phyloP scores from a whole-genome alignment of 305 asterid species.

The Solanum hybrid region DNA sequence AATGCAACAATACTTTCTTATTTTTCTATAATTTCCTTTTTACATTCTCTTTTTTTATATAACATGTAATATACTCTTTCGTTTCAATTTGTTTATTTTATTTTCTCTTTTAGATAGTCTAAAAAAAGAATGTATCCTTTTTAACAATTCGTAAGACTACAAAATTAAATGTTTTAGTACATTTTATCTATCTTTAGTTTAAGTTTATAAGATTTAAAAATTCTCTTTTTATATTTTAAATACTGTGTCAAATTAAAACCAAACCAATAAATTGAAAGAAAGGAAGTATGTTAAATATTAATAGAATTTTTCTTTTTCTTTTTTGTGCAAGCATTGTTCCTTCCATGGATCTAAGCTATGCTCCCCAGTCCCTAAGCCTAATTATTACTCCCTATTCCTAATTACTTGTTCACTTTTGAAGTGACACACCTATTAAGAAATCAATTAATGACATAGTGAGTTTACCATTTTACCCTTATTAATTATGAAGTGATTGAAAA shows the following conservation, averaged over 20 bases:
- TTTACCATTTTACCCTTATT: no score
- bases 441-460: no score
- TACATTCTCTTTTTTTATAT: background rate
- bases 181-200: no score
- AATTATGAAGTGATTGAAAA: no score
- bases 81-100: background rate
- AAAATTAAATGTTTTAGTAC: no score
- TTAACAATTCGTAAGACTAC: background rate
- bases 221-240: no score
- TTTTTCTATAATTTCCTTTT: background rate
- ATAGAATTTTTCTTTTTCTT: background rate
- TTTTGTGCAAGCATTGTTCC: background rate
- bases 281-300: background rate
- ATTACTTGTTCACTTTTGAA: no score
- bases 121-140: background rate
- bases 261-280: background rate
- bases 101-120: background rate
- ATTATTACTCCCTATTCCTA: no score
- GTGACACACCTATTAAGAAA: no score
- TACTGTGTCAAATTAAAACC: background rate
- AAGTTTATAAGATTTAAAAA: no score
- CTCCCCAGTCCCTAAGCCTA: background rate
- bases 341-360: background rate
- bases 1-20: background rate
- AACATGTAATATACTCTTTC: background rate